phyloP scores from a whole-genome alignment of 345 rosid species.

The Acer yangbiense region DNA sequence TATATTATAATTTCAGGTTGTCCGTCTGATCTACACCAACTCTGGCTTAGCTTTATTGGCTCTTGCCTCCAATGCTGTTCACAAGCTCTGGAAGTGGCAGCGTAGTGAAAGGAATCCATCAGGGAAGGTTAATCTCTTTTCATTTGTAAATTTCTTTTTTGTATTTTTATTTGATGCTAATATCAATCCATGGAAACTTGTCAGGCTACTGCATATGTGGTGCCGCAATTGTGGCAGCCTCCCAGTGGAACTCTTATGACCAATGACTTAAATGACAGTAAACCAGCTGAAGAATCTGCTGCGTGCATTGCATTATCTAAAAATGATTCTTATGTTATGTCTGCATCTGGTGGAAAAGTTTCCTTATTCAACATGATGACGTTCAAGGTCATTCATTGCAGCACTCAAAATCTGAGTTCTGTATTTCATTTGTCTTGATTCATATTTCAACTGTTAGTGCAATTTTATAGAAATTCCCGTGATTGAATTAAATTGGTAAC shows the following conservation, averaged over 20 bases:
- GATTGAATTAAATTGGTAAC: conserved; percentile 9
- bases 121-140: conserved; percentile 48
- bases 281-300: conserved; percentile 61
- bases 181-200: conserved; percentile 9
- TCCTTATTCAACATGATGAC: conserved; percentile 92
- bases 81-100: conserved; percentile 78
- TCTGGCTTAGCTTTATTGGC: conserved; percentile 63
- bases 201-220: conserved; percentile 64
- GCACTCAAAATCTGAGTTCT: background rate
- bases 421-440: background rate
- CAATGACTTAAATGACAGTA: conserved; percentile 62
- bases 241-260: conserved; percentile 73
- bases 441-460: background rate
- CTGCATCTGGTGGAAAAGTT: conserved; percentile 87
- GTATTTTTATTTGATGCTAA: conserved; percentile 3
- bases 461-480: conserved; percentile 4
- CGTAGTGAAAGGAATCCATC: conserved; percentile 54
- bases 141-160: background rate
- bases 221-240: conserved; percentile 86
- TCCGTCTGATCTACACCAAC: conserved; percentile 55
- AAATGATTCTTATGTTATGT: conserved; percentile 87
- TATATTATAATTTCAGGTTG: conserved; percentile 41
- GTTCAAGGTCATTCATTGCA: conserved; percentile 55
- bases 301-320: conserved; percentile 90
- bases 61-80: conserved; percentile 58